phyloP scores from a whole-genome alignment of 1,284 basidiomycete genomes.

The Grifola frondosa region DNA sequence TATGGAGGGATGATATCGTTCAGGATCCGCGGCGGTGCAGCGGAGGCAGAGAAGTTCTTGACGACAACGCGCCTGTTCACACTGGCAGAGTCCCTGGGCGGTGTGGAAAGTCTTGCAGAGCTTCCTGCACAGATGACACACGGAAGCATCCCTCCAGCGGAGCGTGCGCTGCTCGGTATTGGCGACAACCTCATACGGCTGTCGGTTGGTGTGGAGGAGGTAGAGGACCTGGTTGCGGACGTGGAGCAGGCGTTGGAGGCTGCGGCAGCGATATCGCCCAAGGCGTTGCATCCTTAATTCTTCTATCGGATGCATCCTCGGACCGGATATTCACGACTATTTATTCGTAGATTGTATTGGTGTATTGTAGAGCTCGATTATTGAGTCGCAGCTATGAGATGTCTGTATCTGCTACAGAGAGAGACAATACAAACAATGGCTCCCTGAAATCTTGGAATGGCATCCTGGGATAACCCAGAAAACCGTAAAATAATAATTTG shows the following conservation, averaged over 20 bases:
- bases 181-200: conserved; percentile 79
- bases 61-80: conserved; percentile 71
- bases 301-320: no score
- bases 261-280: conserved; percentile 32
- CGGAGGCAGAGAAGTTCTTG: conserved; percentile 70
- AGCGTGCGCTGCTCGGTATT: conserved; percentile 75
- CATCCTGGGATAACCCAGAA: no score
- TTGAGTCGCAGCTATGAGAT: no score
- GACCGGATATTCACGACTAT: no score
- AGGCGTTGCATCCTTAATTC: no score
- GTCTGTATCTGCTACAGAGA: no score
- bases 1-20: conserved; percentile 87
- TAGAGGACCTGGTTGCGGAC: conserved; percentile 69
- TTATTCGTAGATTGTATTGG: no score
- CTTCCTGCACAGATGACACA: conserved; percentile 87
- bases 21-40: conserved; percentile 57
- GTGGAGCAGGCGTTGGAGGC: conserved; percentile 67
- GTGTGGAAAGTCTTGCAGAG: conserved; percentile 89
- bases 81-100: conserved; percentile 89
- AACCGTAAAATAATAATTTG: no score
- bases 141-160: conserved; percentile 69
- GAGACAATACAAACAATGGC: no score
- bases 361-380: no score
- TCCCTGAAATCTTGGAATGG: no score
- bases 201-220: conserved; percentile 89